Evolutionary conservation across 225 moss, liverwort and hornwort species (phyloP), one percentile per base, ranked within the genome.

Genomic region (Anthoceros angustus): DNA sequence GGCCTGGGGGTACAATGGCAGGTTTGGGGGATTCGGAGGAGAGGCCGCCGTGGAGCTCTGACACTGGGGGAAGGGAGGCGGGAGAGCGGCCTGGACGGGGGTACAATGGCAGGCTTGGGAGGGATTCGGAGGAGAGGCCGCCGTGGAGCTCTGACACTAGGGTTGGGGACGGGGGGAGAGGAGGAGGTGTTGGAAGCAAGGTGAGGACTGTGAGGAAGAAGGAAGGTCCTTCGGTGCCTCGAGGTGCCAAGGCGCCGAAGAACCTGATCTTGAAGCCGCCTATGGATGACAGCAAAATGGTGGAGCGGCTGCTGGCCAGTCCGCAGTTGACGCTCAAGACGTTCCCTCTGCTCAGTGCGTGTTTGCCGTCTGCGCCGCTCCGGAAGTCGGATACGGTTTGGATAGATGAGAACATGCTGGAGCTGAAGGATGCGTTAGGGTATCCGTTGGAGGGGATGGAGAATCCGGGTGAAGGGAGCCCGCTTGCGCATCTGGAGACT

Each of bases 341-440:
- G 1, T 98, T 87, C 48, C 98, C 98, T 24, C 65, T 98, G 18
- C 71, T 98, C 41, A 84, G 89, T 61, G 71, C 98, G 20, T 98
- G 98, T 66, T 65, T 98, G 15, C 92, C 98, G 0, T 68, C 86
- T 0, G 78, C 77, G 23, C 76, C 72, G 15, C 65, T 92, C 66
- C 76, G 72, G 8, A 23, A 76, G 9, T 62, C 60, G 12, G 98
- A 98, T 41, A 25, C 77, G 10, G 76, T 70, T 4, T 92, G 98
- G 98, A 92, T 87, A 62, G 87, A 92, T 8, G 87, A 92, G 68
- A 84, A 70, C 64, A 50, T 98, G 40, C 42, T 92, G 26, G 92
- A 98, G 68, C 86, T 78, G 10, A 86, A 82, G 70, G 80, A 92
- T 62, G 85, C 87, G 62, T 62, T 92, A 42, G 89, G 98, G 65